Base-by-base conservation (phyloP, 2,329 filamentous ascomycete genomes). In the Periconia sp. region DNA sequence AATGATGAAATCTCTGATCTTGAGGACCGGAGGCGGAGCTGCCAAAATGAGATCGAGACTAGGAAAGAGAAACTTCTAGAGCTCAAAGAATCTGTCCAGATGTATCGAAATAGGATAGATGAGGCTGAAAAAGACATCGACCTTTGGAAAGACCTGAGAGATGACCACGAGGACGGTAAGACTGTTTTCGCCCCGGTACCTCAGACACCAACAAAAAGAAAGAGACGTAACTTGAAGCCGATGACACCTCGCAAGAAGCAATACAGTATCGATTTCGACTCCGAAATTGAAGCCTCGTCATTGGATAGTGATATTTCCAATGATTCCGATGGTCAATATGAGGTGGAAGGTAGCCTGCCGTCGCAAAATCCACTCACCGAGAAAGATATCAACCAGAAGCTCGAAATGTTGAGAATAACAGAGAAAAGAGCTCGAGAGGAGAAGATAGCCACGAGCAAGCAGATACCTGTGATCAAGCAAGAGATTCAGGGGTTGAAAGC, bases 81-180 rank as follows among this genome's bases (percentile, higher is more conserved):
- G 1, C 48, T 71, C 0, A 65, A 65, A 22, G 66, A 74, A 22
- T 57, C 55, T 2, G 74, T 66, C 33, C 47, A 46, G 1, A 61
- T 67, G 4, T 72, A 70, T 42, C 50, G 52, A 6, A 58, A 68
- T 3, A 50, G 61, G 0, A 50, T 70, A 1, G 66, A 72, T 4
- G 59, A 72, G 4, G 54, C 67, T 8, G 72, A 74, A 10, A 69
- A 77, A 4, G 59, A 74, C 5, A 46, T 78, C 10, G 76, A 80
- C 11, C 49, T 59, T 1, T 81, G 76, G 72, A 73, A 79, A 23
- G 53, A 54, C 1, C 50, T 76, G 2, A 47, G 70, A 24, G 63
- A 71, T 3, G 50, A 69, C 3, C 5, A 74, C 2, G 63, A 73
- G 4, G 58, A 64, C 24, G 77, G 77, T 3, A 61, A 76, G 38